These are phyloP conservation scores for Fusarium austroafricanum DNA, from an alignment of 2,329 filamentous ascomycete genomes.

Conservation along the genomic window DNA sequence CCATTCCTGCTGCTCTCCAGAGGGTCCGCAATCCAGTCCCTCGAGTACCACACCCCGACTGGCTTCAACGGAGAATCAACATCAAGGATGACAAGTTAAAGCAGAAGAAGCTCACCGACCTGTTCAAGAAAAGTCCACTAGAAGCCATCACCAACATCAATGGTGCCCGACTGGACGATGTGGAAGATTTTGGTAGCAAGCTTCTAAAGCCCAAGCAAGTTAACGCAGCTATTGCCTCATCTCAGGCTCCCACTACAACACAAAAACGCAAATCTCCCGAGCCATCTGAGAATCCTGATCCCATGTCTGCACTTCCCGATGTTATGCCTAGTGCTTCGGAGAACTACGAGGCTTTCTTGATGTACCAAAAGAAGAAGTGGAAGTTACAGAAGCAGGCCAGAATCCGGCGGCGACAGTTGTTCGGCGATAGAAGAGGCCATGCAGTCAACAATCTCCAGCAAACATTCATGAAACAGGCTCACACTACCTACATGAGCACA, in stretches of 20 bases:
- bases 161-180: constrained; percentile 68
- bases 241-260: constrained; percentile 60
- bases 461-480: constrained; percentile 90
- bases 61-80: constrained; percentile 93
- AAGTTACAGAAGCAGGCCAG: constrained; percentile 95
- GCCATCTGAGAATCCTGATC: constrained; percentile 74
- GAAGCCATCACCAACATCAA: constrained; percentile 77
- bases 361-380: constrained; percentile 99
- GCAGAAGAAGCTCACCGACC: constrained; percentile 97
- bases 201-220: constrained; percentile 74
- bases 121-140: constrained; percentile 75
- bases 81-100: constrained; percentile 98
- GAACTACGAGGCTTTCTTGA: constrained; percentile 87
- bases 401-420: constrained; percentile 85
- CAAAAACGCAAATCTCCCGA: constrained; percentile 82
- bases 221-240: constrained; percentile 64
- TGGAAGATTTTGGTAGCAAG: constrained; percentile 84
- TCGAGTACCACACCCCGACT: constrained; percentile 92
- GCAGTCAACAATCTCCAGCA: constrained; percentile 68
- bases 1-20: constrained; percentile 95
- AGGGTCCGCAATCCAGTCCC: constrained; percentile 96
- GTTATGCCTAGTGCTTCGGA: constrained; percentile 86
- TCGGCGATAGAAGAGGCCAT: constrained; percentile 79
- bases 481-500: constrained; percentile 87
- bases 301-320: constrained; percentile 83